Percentiles rank a stretch among this genome's conserved stretches.
Evolutionary conservation across 495 filamentous ascomycete species (phyloP).

Genomic region (Aspergillus conjunctus): DNA sequence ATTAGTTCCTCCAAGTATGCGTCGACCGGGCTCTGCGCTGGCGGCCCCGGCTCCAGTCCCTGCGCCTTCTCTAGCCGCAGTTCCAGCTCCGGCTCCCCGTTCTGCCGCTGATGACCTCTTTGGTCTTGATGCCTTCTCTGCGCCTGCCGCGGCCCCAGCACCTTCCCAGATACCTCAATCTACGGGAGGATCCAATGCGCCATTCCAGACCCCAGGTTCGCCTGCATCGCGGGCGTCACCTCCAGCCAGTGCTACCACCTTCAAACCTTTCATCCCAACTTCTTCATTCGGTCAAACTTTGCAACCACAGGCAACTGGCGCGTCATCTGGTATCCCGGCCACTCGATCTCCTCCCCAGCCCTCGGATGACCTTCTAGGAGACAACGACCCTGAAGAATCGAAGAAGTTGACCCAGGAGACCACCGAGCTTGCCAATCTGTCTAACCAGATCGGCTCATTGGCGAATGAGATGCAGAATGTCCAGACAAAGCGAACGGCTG

Average conservation of each 20-base stretch:
- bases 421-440: constrained; percentile 91
- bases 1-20: constrained; percentile 87
- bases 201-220: constrained; percentile 45
- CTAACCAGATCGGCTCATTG: constrained; percentile 87
- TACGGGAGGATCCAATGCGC: constrained; percentile 65
- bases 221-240: constrained; percentile 42
- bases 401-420: constrained; percentile 87
- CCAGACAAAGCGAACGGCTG: constrained; percentile 72
- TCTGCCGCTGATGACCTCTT: constrained; percentile 91
- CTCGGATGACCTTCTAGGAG: constrained; percentile 90
- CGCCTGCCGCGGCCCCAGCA: constrained; percentile 51
- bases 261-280: constrained; percentile 89
- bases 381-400: constrained; percentile 85
- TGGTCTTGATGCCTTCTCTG: constrained; percentile 65
- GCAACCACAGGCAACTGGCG: constrained; percentile 75
- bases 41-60: constrained; percentile 42
- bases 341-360: constrained; percentile 54
- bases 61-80: constrained; percentile 36
- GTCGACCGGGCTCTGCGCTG: constrained; percentile 57
- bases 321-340: constrained; percentile 52
- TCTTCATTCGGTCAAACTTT: constrained; percentile 88
- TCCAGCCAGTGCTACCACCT: constrained; percentile 51
- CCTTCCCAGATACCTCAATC: constrained; percentile 65
- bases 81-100: constrained; percentile 59
- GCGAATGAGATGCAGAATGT: constrained; percentile 93